phyloP scores from a whole-genome alignment of 306 rosid genomes.

The Vigna hirtella region DNA sequence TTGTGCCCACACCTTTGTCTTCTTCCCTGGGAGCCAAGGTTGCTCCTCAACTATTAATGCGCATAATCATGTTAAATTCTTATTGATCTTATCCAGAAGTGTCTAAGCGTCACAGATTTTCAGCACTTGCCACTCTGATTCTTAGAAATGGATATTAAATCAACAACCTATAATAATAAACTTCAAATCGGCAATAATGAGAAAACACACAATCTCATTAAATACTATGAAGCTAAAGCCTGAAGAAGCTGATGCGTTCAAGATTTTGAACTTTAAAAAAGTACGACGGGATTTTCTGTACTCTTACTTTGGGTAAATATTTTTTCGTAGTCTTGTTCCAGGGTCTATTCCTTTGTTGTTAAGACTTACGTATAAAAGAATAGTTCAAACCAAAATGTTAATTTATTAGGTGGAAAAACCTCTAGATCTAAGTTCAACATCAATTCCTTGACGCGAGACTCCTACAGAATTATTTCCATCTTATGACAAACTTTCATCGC shows the following conservation, averaged over 20 bases:
- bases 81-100: background rate
- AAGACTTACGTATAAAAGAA: too few relatives aligned
- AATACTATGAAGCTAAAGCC: background rate
- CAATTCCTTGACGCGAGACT: too few relatives aligned
- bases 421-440: too few relatives aligned
- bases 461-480: too few relatives aligned
- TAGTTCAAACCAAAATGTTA: too few relatives aligned
- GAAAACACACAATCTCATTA: background rate
- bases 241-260: background rate
- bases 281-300: background rate
- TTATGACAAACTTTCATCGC: too few relatives aligned
- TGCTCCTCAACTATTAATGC: background rate
- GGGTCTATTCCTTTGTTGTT: background rate
- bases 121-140: slow-evolving; percentile 8
- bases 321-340: background rate
- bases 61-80: background rate
- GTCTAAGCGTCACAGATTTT: background rate
- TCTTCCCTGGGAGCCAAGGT: background rate
- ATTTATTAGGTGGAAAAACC: too few relatives aligned
- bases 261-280: slow-evolving; percentile 9
- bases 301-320: background rate
- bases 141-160: background rate
- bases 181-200: background rate
- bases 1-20: background rate
- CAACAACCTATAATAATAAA: background rate